Base-by-base conservation (phyloP, 139 green algal genomes). In the Pedinophyceae sp. region DNA sequence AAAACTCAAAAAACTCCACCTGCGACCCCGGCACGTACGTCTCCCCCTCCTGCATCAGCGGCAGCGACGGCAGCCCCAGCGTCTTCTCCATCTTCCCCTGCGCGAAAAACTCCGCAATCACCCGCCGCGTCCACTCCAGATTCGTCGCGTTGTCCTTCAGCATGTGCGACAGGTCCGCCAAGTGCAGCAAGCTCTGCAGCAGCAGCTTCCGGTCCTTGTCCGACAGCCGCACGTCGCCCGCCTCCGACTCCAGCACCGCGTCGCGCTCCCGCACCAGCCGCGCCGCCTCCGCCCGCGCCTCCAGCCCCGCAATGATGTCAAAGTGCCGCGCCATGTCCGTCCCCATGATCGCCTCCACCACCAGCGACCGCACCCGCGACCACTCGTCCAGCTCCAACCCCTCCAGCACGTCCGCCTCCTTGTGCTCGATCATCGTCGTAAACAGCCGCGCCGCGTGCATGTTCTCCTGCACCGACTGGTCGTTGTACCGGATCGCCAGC, bases 1-100 rank as follows among this genome's bases (percentile, higher is more conserved):
- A 56, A 27, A 83, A 81, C 46, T 85, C 77, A 29, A 83, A 75
- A 52, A 85, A 85, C 52, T 78, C 76, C 49, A 81, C 73, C 55
- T 85, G 77, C 41, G 49, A 69, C 19, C 29, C n/a, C 13, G 66
- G 24, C 1, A 51, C 24, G 22, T 40, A 70, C 29, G 69, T 78
- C 13, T 54, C 64, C 19, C 53, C 30, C 19, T 65, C 46, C 52
- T 86, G 67, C 55, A 75, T 79, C 61, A 80, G 67, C 25, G 75
- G 77, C 27, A 59, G 77, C 18, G 79, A 27, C 22, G 69, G 54
- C 43, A 80, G 49, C 24, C 70, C 70, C 19, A 24, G 26, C 3
- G 54, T 47, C 2, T 51, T 48, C 67, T 86, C 77, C 16, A 30
- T 20, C 57, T 86, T 72, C 3, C 77, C 77, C 57, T 85, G 72